Percentiles rank a stretch among this genome's conserved stretches.
phyloP scores from a whole-genome alignment of 352 stramenopile species.

The Phytopythium litorale region DNA sequence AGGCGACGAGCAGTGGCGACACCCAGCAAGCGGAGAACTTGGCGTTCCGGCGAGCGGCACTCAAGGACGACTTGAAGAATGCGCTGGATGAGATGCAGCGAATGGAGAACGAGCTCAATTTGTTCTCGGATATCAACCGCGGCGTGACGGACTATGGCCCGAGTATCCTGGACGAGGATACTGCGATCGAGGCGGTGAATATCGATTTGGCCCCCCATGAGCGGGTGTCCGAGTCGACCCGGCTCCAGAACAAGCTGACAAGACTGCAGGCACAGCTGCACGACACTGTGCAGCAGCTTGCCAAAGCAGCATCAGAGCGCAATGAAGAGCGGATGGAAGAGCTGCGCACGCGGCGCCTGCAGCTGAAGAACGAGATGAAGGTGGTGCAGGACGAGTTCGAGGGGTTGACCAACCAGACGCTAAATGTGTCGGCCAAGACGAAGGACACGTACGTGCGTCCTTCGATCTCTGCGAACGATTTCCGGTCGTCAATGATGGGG shows the following conservation, averaged over 20 bases:
- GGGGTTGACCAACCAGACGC: slow-evolving; percentile 30
- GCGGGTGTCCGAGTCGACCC: slow-evolving; percentile 26
- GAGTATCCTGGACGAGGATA: slow-evolving; percentile 16
- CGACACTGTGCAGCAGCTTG: slow-evolving; percentile 60
- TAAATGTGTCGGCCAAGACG: slow-evolving; percentile 18
- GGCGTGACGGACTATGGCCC: slow-evolving; percentile 24
- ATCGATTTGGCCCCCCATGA: slow-evolving; percentile 50
- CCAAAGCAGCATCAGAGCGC: slow-evolving; percentile 50
- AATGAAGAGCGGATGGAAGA: slow-evolving; percentile 40
- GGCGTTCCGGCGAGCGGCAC: slow-evolving; percentile 48
- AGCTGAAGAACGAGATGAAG: slow-evolving; percentile 77
- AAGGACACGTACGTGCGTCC: slow-evolving; percentile 25
- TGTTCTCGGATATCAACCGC: slow-evolving; percentile 32
- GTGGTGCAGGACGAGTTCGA: slow-evolving; percentile 56
- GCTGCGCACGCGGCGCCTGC: slow-evolving; percentile 46
- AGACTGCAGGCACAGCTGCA: slow-evolving; percentile 49
- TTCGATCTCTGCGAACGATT: slow-evolving; percentile 20
- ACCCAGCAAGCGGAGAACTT: slow-evolving; percentile 54
- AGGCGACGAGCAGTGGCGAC: slow-evolving; percentile 48
- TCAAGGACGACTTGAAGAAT: slow-evolving; percentile 69
- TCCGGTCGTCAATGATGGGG: neutral
- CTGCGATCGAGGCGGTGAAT: slow-evolving; percentile 25
- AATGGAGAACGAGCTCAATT: slow-evolving; percentile 59
- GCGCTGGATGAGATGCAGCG: slow-evolving; percentile 68
- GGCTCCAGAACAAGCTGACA: slow-evolving; percentile 41